Conservation (phyloP, 129 eudicot species). For the Artemisia argyi region DNA sequence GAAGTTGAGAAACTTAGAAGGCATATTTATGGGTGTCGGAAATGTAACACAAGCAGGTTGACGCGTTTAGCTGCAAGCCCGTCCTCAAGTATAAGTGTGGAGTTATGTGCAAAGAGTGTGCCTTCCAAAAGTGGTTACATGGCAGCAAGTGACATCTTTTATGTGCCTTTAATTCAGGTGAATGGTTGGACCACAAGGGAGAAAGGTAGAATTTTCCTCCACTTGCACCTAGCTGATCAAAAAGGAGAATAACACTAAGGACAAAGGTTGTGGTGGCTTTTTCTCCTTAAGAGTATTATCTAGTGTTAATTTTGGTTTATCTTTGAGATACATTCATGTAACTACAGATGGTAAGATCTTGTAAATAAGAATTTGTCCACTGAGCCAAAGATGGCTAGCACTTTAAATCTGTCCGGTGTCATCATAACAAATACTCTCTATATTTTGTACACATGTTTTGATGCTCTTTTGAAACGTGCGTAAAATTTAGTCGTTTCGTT, state of each 20-base stretch:
- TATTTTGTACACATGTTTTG: no score
- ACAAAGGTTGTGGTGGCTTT: neutral
- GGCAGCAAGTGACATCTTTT: neutral
- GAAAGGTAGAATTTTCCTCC: neutral
- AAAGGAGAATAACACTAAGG: neutral
- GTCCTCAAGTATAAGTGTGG: slow-evolving; percentile 32
- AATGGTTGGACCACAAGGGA: slow-evolving; percentile 3
- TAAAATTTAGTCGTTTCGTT: no score
- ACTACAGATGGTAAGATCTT: no score
- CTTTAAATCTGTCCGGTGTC: no score
- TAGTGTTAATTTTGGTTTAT: no score
- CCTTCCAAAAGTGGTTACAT: neutral
- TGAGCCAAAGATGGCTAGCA: no score
- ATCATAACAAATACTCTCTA: no score
- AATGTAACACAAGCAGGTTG: slow-evolving; percentile 2
- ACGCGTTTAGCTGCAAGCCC: slow-evolving; percentile 9
- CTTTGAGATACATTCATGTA: no score
- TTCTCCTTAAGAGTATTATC: no score
- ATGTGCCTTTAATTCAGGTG: slow-evolving; percentile 1
- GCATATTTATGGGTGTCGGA: slow-evolving; percentile 13
- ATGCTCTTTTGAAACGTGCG: no score
- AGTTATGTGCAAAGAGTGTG: slow-evolving; percentile 24
- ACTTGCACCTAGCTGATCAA: neutral
- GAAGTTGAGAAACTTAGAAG: neutral
- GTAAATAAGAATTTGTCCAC: no score